Conservation (phyloP, 495 filamentous ascomycete genomes). For the Aspergillus sclerotiicarbonarius region DNA sequence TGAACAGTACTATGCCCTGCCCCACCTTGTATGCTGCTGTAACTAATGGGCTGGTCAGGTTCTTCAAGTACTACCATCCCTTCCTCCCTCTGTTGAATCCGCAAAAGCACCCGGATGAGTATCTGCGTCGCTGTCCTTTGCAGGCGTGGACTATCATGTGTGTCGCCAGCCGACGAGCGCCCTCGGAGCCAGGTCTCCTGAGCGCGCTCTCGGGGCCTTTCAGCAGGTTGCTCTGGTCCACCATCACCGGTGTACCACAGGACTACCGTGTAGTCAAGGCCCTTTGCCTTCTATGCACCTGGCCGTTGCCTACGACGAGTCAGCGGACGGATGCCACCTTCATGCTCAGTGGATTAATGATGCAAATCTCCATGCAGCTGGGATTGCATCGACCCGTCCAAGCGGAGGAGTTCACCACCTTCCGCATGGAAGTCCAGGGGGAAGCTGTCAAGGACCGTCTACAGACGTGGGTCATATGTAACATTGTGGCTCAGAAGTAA, state of each 20-base stretch:
- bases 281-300: slow-evolving; percentile 83
- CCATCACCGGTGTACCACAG: slow-evolving; percentile 76
- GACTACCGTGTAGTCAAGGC: slow-evolving; percentile 88
- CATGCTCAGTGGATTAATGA: slow-evolving; percentile 87
- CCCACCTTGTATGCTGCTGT: background rate
- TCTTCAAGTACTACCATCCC: slow-evolving; percentile 78
- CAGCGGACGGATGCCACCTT: slow-evolving; percentile 86
- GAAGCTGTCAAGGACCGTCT: slow-evolving; percentile 84
- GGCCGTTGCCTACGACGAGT: slow-evolving; percentile 85
- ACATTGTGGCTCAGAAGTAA: slow-evolving; percentile 81
- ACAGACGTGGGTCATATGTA: slow-evolving; percentile 88
- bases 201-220: slow-evolving; percentile 68
- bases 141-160: slow-evolving; percentile 86
- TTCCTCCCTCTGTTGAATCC: slow-evolving; percentile 81
- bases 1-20: slow-evolving; percentile 36
- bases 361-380: slow-evolving; percentile 89
- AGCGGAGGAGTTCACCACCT: slow-evolving; percentile 85
- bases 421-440: slow-evolving; percentile 75
- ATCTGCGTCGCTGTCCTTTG: slow-evolving; percentile 69
- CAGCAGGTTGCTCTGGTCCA: slow-evolving; percentile 75
- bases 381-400: slow-evolving; percentile 88
- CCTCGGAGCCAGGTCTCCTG: slow-evolving; percentile 65
- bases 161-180: slow-evolving; percentile 74
- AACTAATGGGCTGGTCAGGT: slow-evolving; percentile 39
- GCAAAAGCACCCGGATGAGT: slow-evolving; percentile 68